Evolutionary conservation across 2,329 filamentous ascomycete genomes (phyloP).

Genomic region (Neoscytalidium dimidiatum): DNA sequence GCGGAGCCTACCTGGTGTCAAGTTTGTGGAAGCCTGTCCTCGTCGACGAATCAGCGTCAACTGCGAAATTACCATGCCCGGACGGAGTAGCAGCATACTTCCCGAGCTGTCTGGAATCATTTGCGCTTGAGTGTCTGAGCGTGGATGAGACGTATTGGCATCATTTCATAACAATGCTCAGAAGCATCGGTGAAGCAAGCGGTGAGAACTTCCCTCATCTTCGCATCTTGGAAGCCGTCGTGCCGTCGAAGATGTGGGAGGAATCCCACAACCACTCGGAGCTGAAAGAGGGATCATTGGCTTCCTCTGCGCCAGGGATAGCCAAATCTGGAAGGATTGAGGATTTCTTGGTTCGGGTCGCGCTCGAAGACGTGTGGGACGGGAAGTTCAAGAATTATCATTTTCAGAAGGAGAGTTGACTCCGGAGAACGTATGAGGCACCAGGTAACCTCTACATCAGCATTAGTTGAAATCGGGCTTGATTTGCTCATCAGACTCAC

Average conservation of each 20-base stretch:
- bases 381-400: no score
- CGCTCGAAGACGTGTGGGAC: no score
- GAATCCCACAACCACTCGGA: not conserved
- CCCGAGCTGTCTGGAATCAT: not conserved
- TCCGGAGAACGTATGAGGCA: no score
- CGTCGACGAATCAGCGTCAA: no score
- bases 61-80: not conserved
- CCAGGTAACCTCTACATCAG: no score
- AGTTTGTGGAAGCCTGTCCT: not conserved
- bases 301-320: not conserved
- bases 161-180: not conserved
- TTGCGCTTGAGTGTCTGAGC: not conserved
- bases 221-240: not conserved
- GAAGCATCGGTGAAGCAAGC: not conserved
- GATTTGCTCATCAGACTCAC: no score
- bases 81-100: not conserved
- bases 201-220: not conserved
- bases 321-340: not conserved
- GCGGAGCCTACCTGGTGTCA: not conserved
- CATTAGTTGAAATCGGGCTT: no score
- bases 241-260: not conserved
- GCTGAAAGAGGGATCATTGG: not conserved
- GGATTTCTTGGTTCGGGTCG: no score
- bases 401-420: no score
- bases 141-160: not conserved